These are phyloP conservation scores for Vitis labrusca DNA, from an alignment of 164 flowering plant species.

Conservation along the genomic window DNA sequence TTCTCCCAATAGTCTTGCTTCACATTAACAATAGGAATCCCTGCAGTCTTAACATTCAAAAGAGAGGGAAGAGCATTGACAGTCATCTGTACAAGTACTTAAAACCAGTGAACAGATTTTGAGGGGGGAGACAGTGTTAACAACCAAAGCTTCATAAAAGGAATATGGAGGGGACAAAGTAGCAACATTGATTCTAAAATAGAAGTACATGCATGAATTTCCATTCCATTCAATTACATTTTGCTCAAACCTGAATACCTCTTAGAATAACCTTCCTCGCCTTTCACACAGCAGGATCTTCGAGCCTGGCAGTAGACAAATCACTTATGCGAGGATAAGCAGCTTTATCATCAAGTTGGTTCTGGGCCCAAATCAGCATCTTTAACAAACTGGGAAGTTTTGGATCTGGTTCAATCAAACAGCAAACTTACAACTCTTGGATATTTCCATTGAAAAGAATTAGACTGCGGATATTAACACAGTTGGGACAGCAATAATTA, in stretches of 20 bases:
- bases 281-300: constrained; percentile 63
- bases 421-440: not conserved
- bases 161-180: not conserved
- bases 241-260: not conserved
- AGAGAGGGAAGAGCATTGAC: not conserved
- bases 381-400: constrained; percentile 86
- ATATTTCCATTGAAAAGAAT: too few species aligned
- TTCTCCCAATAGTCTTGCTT: too few species aligned
- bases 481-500: not conserved
- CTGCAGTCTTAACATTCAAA: too few species aligned
- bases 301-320: constrained; percentile 65
- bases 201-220: constrained; percentile 2
- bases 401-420: constrained; percentile 55
- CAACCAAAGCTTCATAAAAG: too few species aligned
- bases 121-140: not conserved
- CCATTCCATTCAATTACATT: not conserved
- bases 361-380: constrained; percentile 91
- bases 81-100: constrained; percentile 4
- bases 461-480: not conserved
- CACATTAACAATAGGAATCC: too few species aligned
- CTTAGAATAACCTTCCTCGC: not conserved
- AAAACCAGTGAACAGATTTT: not conserved
- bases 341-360: constrained; percentile 84
- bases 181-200: not conserved
- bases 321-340: constrained; percentile 79